Base-by-base conservation (phyloP, 371 early-diverging fungal species). In the Mucor plumbeus region DNA sequence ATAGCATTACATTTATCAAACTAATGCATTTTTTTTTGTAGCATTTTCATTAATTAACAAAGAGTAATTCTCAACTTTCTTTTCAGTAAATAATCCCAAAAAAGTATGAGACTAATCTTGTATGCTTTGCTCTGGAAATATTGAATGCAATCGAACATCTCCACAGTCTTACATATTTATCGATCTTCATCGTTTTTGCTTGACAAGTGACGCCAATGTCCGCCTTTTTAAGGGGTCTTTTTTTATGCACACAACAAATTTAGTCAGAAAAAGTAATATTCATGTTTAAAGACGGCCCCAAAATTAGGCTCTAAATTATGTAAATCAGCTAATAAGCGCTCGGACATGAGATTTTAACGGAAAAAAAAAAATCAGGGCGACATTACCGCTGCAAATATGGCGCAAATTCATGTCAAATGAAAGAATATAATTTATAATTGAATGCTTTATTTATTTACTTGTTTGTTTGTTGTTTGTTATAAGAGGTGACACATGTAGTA, bases 191-290 rank as follows among this genome's bases (percentile, higher is more conserved):
- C n/a, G 7, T 15, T 44, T 17, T 44, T 44, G 44, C 17, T 26
- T 50, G 50, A 50, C 50, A 50, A 50, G 50, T 50, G 50, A 48
- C 48, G 50, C 50, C 50, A 50, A 50, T 50, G 50, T 50, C 50
- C 26, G 26, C 50, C 50, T 50, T 11, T 50, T 50, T 50, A 50
- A 50, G 21, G 50, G 50, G 50, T 8, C 1, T 11, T 26, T 50
- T 26, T 50, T 48, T 26, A 26, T 50, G 50, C 50, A 50, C 17
- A 7, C 50, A 11, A 11, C 48, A 50, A 50, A 10, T 50, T 11
- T n/a, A n/a, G n/a, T n/a, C n/a, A 0, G 11, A 38, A 9, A 38
- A 38, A 38, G 38, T 38, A 50, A 26, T 11, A 26, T 26, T 26
- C 21, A 10, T 17, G n/a, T 21, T 50, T 8, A 50, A 50, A 21